These are phyloP conservation scores for Fagopyrum homotropicum DNA, from an alignment of 148 eudicot species.

Conservation along the genomic window DNA sequence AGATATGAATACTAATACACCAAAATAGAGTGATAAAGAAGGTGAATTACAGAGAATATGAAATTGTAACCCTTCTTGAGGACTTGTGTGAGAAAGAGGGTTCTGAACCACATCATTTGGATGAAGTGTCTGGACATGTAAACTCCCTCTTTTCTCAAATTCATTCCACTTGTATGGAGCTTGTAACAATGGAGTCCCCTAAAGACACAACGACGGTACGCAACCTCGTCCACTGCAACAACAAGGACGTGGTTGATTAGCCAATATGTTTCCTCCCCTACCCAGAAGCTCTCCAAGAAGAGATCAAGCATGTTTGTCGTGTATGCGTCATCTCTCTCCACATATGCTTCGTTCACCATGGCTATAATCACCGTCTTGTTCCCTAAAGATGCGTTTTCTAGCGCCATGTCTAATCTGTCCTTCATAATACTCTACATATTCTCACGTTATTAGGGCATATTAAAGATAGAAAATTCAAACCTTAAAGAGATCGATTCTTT, in stretches of 20 bases:
- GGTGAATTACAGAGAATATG: constrained; percentile 52
- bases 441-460: too few relatives aligned
- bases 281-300: constrained; percentile 72
- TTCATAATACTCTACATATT: background rate
- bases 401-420: constrained; percentile 40
- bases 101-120: constrained; percentile 83
- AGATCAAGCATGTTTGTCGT: constrained; percentile 49
- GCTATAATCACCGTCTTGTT: constrained; percentile 57
- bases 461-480: too few relatives aligned
- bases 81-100: constrained; percentile 41
- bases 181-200: constrained; percentile 45
- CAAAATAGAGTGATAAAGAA: background rate
- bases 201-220: constrained; percentile 49
- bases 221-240: constrained; percentile 61
- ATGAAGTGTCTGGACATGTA: constrained; percentile 64
- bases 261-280: constrained; percentile 48
- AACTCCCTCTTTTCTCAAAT: constrained; percentile 39
- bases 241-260: constrained; percentile 45
- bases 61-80: constrained; percentile 62
- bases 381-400: constrained; percentile 21
- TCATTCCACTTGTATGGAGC: constrained; percentile 34
- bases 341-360: constrained; percentile 58
- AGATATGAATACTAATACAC: background rate
- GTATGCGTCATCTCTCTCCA: constrained; percentile 19
- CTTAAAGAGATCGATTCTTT: too few relatives aligned